Evolutionary conservation across 139 green algal genomes (phyloP).

Genomic region (Volvox reticuliferus): DNA sequence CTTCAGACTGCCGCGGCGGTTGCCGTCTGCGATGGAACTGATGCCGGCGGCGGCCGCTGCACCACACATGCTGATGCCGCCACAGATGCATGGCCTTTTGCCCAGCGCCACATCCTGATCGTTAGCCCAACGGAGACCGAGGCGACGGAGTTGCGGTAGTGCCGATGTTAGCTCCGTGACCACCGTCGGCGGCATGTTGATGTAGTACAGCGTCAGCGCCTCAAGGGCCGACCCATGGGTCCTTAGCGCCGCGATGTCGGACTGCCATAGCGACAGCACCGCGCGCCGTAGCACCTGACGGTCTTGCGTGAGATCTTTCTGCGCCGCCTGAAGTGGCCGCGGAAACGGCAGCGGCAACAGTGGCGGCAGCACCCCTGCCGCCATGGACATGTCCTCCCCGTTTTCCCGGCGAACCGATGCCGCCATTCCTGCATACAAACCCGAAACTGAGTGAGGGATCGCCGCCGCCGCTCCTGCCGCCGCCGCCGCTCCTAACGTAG

Average conservation of each 20-base stretch:
- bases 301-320: conserved; percentile 12
- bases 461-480: not conserved
- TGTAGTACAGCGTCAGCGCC: conserved; percentile 32
- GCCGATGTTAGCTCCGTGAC: not conserved
- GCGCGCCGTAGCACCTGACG: conserved; percentile 15
- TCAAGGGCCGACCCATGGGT: conserved; percentile 3
- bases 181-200: conserved; percentile 1
- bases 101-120: not conserved
- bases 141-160: conserved; percentile 18
- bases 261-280: not conserved
- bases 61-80: not conserved
- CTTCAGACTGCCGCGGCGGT: not conserved
- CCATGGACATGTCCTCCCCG: too few relatives aligned
- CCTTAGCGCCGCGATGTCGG: conserved; percentile 1
- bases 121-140: conserved; percentile 25
- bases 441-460: not conserved
- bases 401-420: too few relatives aligned
- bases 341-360: not conserved
- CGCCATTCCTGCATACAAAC: not conserved
- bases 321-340: not conserved
- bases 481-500: not conserved
- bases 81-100: not conserved
- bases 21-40: too few relatives aligned
- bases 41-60: not conserved
- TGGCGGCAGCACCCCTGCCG: not conserved